A percentile compares a stretch with the other conserved stretches of the same genome.
These are phyloP conservation scores for Choiromyces venosus DNA, from an alignment of 495 filamentous ascomycete species.

Conservation along the genomic window DNA sequence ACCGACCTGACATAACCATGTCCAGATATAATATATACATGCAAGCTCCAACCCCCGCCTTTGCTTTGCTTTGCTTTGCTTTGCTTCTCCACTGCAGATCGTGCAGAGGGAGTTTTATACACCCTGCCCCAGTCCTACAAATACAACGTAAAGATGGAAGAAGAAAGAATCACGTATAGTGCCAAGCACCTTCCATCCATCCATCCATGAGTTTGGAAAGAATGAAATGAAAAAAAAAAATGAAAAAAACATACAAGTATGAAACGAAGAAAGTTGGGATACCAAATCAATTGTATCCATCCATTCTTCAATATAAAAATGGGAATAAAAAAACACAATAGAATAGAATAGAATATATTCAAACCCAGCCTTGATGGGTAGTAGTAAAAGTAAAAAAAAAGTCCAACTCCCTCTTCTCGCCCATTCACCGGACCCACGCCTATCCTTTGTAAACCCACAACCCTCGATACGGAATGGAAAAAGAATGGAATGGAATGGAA, in stretches of 20 bases:
- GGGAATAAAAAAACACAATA: no score
- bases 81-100: no score
- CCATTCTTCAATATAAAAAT: no score
- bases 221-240: conserved; percentile 3
- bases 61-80: no score
- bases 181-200: background rate
- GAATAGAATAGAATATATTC: background rate
- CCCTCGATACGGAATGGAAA: background rate
- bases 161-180: background rate
- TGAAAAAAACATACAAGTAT: background rate
- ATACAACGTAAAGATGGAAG: background rate
- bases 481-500: background rate
- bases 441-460: background rate
- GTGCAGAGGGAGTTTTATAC: no score
- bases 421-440: background rate
- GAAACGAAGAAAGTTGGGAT: no score
- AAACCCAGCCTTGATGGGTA: background rate
- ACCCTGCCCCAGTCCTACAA: background rate
- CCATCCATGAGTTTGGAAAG: conserved; percentile 3
- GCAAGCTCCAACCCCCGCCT: no score
- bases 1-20: no score
- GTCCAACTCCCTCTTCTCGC: background rate
- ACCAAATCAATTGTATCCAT: background rate
- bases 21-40: no score
- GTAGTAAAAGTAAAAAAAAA: no score